These are phyloP conservation scores for Myxozyma neotropica DNA, from an alignment of 805 yeast genomes.

Conservation along the genomic window DNA sequence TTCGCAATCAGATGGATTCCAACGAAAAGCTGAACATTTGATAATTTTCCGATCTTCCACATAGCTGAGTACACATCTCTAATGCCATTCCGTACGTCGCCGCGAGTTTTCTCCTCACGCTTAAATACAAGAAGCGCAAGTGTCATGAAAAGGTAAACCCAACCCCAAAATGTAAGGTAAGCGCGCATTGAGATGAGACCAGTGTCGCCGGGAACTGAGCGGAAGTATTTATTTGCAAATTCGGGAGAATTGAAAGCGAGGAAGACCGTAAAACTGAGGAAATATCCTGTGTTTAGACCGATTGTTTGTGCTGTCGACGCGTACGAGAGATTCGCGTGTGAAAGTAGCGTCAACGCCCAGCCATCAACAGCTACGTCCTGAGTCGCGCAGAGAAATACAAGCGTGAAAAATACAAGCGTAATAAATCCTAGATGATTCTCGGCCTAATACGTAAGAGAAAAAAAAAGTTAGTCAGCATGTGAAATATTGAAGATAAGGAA, in stretches of 20 bases:
- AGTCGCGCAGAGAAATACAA: slow-evolving; percentile 90
- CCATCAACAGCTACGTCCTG: slow-evolving; percentile 99
- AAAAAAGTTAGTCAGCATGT: not conserved
- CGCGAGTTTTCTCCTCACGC: slow-evolving; percentile 67
- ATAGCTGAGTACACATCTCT: slow-evolving; percentile 42
- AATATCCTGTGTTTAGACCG: slow-evolving; percentile 92
- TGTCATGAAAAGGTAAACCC: slow-evolving; percentile 69
- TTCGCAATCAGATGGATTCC: slow-evolving; percentile 77
- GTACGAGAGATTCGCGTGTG: slow-evolving; percentile 75
- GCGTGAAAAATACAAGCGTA: slow-evolving; percentile 69
- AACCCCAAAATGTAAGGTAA: slow-evolving; percentile 78
- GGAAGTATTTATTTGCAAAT: slow-evolving; percentile 82
- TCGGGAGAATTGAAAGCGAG: slow-evolving; percentile 89
- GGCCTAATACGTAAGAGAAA: slow-evolving; percentile 37
- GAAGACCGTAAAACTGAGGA: slow-evolving; percentile 86
- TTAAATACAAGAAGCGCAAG: slow-evolving; percentile 58
- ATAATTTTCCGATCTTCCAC: slow-evolving; percentile 49
- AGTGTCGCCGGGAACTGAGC: slow-evolving; percentile 58
- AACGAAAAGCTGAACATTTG: slow-evolving; percentile 73
- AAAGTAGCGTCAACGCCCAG: slow-evolving; percentile 91
- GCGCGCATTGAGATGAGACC: slow-evolving; percentile 75
- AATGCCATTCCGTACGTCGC: slow-evolving; percentile 40
- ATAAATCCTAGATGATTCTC: slow-evolving; percentile 51
- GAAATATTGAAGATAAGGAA: not conserved
- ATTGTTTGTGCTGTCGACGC: slow-evolving; percentile 98